A percentile compares a stretch with the other conserved stretches of the same genome.
phyloP scores from a whole-genome alignment of 2,329 filamentous ascomycete genomes.

The Cadophora malorum region DNA sequence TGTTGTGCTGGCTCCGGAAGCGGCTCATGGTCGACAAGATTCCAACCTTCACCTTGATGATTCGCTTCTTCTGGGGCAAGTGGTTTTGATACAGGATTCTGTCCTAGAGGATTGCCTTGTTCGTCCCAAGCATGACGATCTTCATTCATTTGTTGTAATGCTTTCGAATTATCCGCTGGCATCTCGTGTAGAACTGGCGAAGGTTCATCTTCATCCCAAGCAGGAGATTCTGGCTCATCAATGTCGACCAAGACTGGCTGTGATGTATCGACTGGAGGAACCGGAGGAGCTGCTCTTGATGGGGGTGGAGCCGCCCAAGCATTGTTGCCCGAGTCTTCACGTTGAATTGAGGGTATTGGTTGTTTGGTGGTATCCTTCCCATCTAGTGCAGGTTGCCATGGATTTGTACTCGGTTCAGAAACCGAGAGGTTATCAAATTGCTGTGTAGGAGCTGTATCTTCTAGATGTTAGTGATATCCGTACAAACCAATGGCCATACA shows the following conservation, averaged over 20 bases:
- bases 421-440: constrained; percentile 40
- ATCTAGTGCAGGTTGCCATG: constrained; percentile 42
- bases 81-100: constrained; percentile 13
- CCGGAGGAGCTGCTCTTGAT: constrained; percentile 24
- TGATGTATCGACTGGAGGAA: constrained; percentile 29
- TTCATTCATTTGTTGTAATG: constrained; percentile 37
- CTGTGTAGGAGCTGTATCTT: constrained; percentile 28
- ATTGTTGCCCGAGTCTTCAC: constrained; percentile 41
- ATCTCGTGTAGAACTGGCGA: constrained; percentile 33
- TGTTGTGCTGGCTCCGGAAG: not conserved
- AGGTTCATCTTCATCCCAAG: constrained; percentile 44
- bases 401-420: constrained; percentile 41
- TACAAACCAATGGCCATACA: constrained; percentile 4
- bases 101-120: constrained; percentile 29
- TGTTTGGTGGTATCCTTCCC: constrained; percentile 31
- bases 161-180: constrained; percentile 31
- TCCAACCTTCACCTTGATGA: constrained; percentile 40
- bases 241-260: constrained; percentile 40
- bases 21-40: constrained; percentile 40
- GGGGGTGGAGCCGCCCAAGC: constrained; percentile 38
- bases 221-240: constrained; percentile 43
- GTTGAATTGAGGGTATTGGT: constrained; percentile 31
- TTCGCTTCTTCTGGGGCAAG: constrained; percentile 27
- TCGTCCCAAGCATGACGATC: constrained; percentile 43
- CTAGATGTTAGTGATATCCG: not conserved